These are phyloP conservation scores for Lindgomyces ingoldianus DNA, from an alignment of 495 filamentous ascomycete species.

Conservation along the genomic window DNA sequence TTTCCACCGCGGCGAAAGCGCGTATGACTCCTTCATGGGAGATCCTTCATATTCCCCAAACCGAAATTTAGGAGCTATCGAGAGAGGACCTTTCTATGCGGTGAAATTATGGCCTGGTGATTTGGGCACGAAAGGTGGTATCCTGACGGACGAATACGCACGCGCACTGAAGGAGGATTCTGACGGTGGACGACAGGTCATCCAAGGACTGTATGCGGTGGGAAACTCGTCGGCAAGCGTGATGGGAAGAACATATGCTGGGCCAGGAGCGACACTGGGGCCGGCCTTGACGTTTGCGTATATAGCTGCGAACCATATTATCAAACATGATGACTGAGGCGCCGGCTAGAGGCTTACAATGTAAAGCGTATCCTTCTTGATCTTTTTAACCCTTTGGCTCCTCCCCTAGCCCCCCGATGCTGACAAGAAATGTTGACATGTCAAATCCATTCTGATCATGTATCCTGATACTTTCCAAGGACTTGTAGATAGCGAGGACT, in stretches of 20 bases:
- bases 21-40: constrained; percentile 36
- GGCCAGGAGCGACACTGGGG: constrained; percentile 6
- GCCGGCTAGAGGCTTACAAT: background rate
- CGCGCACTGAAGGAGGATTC: constrained; percentile 26
- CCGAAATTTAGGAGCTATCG: constrained; percentile 32
- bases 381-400: too few species aligned
- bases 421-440: too few species aligned
- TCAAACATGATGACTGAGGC: background rate
- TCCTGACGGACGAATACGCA: constrained; percentile 36
- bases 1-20: constrained; percentile 34
- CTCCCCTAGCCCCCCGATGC: too few species aligned
- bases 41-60: constrained; percentile 35
- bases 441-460: too few species aligned
- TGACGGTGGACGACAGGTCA: constrained; percentile 9
- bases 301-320: constrained; percentile 10
- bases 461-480: too few species aligned
- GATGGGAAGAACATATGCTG: constrained; percentile 5
- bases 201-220: constrained; percentile 38
- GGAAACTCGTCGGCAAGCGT: constrained; percentile 17
- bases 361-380: background rate
- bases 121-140: constrained; percentile 37
- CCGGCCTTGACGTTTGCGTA: constrained; percentile 13
- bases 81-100: constrained; percentile 36
- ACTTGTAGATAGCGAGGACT: too few species aligned
- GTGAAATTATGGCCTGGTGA: constrained; percentile 36